A percentile compares a stretch with the other conserved stretches of the same genome.
phyloP scores from a whole-genome alignment of 2,329 filamentous ascomycete genomes.

The Sphaerulina populicola region DNA sequence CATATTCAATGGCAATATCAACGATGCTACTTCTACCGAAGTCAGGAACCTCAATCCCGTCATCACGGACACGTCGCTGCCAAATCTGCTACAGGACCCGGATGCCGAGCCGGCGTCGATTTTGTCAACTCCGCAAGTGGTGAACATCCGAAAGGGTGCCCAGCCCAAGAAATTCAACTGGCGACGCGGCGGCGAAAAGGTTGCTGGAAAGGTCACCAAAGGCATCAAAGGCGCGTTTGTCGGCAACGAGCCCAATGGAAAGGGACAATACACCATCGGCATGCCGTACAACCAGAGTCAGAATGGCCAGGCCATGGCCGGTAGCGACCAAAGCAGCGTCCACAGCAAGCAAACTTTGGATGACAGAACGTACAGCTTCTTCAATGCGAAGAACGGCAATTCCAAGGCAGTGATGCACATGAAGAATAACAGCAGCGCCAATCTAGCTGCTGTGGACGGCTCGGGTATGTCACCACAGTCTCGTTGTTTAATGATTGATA shows the following conservation, averaged over 20 bases:
- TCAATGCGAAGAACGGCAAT: slow-evolving; percentile 32
- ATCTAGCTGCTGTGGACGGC: slow-evolving; percentile 32
- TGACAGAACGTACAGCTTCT: slow-evolving; percentile 31
- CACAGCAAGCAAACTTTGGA: slow-evolving; percentile 20
- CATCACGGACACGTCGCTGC: slow-evolving; percentile 33
- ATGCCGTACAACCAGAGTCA: slow-evolving; percentile 30
- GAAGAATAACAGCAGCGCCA: slow-evolving; percentile 41
- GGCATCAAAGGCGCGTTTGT: slow-evolving; percentile 87
- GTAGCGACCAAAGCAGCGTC: slow-evolving; percentile 27
- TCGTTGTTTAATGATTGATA: neutral
- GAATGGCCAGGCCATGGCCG: slow-evolving; percentile 24
- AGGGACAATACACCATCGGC: slow-evolving; percentile 27
- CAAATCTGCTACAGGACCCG: slow-evolving; percentile 46
- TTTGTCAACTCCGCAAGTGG: slow-evolving; percentile 73
- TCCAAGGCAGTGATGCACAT: slow-evolving; percentile 31
- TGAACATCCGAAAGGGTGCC: slow-evolving; percentile 79
- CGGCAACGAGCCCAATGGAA: slow-evolving; percentile 27
- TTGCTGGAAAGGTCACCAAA: slow-evolving; percentile 90
- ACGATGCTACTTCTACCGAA: slow-evolving; percentile 26
- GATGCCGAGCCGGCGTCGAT: slow-evolving; percentile 56
- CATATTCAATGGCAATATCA: slow-evolving; percentile 43
- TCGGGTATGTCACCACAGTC: slow-evolving; percentile 25
- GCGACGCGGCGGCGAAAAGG: slow-evolving; percentile 91
- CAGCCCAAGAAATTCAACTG: slow-evolving; percentile 97
- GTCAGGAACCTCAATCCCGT: slow-evolving; percentile 38